These are phyloP conservation scores for Heracleum sosnowskyi DNA, from an alignment of 129 eudicot species.

Conservation along the genomic window DNA sequence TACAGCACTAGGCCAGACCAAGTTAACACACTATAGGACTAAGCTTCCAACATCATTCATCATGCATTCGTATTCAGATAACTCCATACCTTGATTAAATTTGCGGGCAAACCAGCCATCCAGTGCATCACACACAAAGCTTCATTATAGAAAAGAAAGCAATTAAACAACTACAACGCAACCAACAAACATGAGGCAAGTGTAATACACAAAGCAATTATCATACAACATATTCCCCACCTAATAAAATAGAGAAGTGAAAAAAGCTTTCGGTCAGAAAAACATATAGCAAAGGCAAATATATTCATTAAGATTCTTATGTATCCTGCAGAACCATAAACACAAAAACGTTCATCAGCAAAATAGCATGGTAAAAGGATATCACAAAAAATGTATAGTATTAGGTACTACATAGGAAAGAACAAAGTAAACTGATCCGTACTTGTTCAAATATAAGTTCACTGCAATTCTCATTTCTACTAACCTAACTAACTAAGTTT, in stretches of 20 bases:
- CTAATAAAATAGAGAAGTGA: slow-evolving; percentile 77
- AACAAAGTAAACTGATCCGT: no score
- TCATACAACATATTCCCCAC: slow-evolving; percentile 22
- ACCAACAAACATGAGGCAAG: slow-evolving; percentile 9
- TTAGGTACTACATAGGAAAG: no score
- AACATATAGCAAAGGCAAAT: slow-evolving; percentile 81
- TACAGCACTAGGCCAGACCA: not conserved
- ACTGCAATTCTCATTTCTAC: no score
- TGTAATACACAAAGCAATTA: not conserved
- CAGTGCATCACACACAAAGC: slow-evolving; percentile 96
- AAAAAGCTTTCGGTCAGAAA: slow-evolving; percentile 65
- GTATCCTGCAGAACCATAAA: slow-evolving; percentile 55
- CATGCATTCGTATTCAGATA: not conserved
- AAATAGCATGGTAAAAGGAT: not conserved
- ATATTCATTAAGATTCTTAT: slow-evolving; percentile 73
- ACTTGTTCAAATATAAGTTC: no score
- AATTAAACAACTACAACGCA: not conserved
- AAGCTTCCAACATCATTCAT: not conserved
- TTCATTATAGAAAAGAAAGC: slow-evolving; percentile 21
- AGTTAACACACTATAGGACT: not conserved
- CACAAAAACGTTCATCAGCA: slow-evolving; percentile 11
- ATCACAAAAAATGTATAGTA: no score
- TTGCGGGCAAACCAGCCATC: slow-evolving; percentile 99
- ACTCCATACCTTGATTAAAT: slow-evolving; percentile 77
- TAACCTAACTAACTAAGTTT: not conserved